Evolutionary conservation across 495 filamentous ascomycete genomes (phyloP).

Genomic region (Lichina pygmaea): DNA sequence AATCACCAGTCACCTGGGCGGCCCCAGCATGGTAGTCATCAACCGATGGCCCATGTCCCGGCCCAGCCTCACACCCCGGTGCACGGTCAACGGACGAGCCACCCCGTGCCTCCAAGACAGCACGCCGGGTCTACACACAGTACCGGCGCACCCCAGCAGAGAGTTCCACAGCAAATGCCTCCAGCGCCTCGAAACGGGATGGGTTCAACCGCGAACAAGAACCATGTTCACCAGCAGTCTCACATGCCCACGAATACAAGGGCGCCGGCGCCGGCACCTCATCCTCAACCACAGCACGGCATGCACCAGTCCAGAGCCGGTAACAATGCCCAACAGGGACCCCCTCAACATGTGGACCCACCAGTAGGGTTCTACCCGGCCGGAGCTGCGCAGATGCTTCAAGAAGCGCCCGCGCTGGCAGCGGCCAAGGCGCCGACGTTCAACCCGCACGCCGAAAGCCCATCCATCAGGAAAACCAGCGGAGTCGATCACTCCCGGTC

Average conservation of each 20-base stretch:
- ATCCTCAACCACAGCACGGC: not conserved
- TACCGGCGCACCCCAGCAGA: too few relatives aligned
- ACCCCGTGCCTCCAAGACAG: too few relatives aligned
- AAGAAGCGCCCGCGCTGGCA: constrained; percentile 6
- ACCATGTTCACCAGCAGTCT: not conserved
- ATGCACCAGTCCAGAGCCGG: not conserved
- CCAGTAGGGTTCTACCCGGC: constrained; percentile 52
- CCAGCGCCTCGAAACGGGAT: too few relatives aligned
- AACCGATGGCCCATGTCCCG: too few relatives aligned
- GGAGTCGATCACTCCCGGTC: constrained; percentile 64
- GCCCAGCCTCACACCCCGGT: too few relatives aligned
- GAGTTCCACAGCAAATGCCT: too few relatives aligned
- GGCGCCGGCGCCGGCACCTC: not conserved
- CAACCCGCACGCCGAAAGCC: constrained; percentile 60
- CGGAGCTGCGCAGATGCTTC: constrained; percentile 26
- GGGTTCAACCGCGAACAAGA: too few relatives aligned
- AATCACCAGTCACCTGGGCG: too few relatives aligned
- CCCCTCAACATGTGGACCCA: constrained; percentile 3
- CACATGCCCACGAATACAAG: too few relatives aligned
- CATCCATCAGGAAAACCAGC: constrained; percentile 67
- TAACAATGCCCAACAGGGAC: not conserved
- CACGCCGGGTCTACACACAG: too few relatives aligned
- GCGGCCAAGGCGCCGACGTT: constrained; percentile 30
- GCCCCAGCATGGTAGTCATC: too few relatives aligned
- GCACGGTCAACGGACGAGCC: too few relatives aligned